Evolutionary conservation across 257 asterid species (phyloP).

Genomic region (Nicotiana tomentosiformis): DNA sequence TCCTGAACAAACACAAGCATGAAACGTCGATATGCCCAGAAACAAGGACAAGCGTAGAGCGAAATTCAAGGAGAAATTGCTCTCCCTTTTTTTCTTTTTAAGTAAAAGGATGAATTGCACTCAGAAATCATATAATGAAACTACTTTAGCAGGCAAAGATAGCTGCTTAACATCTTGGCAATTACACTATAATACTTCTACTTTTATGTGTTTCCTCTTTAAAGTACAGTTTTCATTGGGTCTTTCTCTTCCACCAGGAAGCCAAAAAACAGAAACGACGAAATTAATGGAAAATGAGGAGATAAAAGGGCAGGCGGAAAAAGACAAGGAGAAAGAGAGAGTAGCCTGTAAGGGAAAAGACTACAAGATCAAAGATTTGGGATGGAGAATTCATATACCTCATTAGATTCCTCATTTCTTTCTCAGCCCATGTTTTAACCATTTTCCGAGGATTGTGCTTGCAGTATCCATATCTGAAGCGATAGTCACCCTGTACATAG

Average conservation of each 20-base stretch:
- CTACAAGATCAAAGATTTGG: background rate
- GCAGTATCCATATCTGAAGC: constrained; percentile 88
- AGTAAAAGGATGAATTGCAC: background rate
- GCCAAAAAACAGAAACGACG: background rate
- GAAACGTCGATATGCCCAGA: background rate
- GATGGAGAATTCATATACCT: constrained; percentile 35
- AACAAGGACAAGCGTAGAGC: background rate
- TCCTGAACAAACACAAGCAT: background rate
- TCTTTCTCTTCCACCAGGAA: background rate
- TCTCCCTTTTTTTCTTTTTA: background rate
- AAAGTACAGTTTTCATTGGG: background rate
- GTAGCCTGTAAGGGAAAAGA: background rate
- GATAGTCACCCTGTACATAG: constrained; percentile 93
- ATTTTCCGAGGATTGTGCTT: constrained; percentile 94
- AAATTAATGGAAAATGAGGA: background rate
- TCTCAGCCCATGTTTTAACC: constrained; percentile 99
- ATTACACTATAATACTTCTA: background rate
- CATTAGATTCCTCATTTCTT: constrained; percentile 97
- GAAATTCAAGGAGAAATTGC: background rate
- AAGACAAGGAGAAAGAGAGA: background rate
- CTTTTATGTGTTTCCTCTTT: background rate
- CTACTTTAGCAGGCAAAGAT: background rate
- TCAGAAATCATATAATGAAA: background rate
- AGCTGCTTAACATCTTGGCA: background rate
- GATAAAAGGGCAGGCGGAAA: background rate